A percentile compares a stretch with the other conserved stretches of the same genome.
phyloP scores from a whole-genome alignment of 331 rosid species.

The Malus hybrid region DNA sequence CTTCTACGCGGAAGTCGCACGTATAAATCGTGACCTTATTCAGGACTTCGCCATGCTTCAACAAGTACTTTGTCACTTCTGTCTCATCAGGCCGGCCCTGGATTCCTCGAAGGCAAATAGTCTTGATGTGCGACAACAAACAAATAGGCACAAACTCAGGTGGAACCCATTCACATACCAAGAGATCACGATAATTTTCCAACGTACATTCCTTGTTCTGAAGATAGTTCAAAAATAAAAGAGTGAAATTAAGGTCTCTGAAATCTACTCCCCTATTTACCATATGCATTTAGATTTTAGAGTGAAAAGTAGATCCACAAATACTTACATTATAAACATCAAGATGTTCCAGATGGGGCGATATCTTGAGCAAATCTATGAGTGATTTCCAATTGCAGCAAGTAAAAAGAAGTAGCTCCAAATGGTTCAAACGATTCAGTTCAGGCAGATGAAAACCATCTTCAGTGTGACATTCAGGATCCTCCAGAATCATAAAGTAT shows the following conservation, averaged over 20 bases:
- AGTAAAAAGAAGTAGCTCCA: not conserved
- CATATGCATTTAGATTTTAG: no score
- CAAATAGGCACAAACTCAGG: not conserved
- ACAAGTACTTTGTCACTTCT: not conserved
- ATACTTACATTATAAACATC: not conserved
- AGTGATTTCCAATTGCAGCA: not conserved
- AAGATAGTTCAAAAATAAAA: not conserved
- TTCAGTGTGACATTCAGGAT: not conserved
- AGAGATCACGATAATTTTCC: no score
- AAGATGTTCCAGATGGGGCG: not conserved
- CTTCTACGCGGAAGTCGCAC: not conserved
- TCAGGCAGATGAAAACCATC: not conserved
- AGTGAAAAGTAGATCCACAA: no score
- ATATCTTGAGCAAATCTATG: not conserved
- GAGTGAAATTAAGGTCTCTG: not conserved
- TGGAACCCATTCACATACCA: not conserved
- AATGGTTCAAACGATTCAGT: not conserved
- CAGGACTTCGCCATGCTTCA: not conserved
- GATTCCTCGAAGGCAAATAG: not conserved
- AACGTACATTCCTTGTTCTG: not conserved
- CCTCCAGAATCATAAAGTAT: not conserved
- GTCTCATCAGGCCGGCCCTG: not conserved
- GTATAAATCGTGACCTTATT: not conserved
- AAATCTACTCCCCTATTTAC: not conserved
- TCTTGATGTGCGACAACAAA: not conserved